Evolutionary conservation across 768 basidiomycete species (phyloP).

Genomic region (Russula dissimulans): DNA sequence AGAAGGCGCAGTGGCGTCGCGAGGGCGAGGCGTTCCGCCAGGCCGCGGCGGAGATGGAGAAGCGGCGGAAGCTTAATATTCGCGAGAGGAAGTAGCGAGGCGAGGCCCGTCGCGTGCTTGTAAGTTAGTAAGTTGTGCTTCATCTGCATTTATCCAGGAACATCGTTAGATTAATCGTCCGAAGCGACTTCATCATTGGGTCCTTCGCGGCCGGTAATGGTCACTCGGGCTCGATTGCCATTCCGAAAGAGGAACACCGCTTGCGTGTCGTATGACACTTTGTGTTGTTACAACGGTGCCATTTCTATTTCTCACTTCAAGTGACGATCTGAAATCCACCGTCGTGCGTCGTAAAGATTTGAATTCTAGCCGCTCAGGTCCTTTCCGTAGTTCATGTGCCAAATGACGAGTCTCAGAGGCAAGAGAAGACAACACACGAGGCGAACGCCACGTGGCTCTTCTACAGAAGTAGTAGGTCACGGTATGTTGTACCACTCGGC

Average conservation of each 20-base stretch:
- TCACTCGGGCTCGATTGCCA: too few relatives aligned
- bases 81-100: constrained; percentile 7
- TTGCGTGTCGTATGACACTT: too few relatives aligned
- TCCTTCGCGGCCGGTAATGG: too few relatives aligned
- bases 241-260: too few relatives aligned
- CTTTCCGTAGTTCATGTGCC: not conserved
- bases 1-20: constrained; percentile 65
- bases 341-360: not conserved
- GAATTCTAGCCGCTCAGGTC: not conserved
- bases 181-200: too few relatives aligned
- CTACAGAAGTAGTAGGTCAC: not conserved
- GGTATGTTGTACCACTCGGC: not conserved
- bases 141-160: too few relatives aligned
- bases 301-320: too few relatives aligned
- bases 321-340: too few relatives aligned
- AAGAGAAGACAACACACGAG: not conserved
- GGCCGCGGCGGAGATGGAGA: constrained; percentile 29
- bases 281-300: too few relatives aligned
- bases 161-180: too few relatives aligned
- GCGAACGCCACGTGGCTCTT: not conserved
- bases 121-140: too few relatives aligned
- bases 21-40: constrained; percentile 52
- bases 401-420: not conserved
- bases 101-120: too few relatives aligned
- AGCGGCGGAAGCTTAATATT: constrained; percentile 21